Percentiles rank a stretch among this genome's conserved stretches.
Evolutionary conservation across 345 rosid genomes (phyloP).

Genomic region (Anacardium occidentale): DNA sequence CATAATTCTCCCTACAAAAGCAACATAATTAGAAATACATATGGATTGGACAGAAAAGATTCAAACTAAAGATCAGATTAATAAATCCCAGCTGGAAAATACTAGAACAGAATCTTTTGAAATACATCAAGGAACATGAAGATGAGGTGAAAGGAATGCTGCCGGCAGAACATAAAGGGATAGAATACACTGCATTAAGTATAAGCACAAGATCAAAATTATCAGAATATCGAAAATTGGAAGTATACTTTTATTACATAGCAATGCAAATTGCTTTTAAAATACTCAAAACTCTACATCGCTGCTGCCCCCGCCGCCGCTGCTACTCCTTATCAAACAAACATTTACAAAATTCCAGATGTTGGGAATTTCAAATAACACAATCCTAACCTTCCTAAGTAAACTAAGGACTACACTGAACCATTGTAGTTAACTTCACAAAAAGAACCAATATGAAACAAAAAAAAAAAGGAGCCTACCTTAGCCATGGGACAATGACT

Average conservation of each 20-base stretch:
- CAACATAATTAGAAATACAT: constrained; percentile 5
- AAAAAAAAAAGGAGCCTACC: constrained; percentile 39
- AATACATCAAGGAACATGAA: background rate
- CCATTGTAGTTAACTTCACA: background rate
- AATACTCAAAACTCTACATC: background rate
- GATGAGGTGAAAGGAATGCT: constrained; percentile 1
- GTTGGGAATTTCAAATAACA: background rate
- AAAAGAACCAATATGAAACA: constrained; percentile 16
- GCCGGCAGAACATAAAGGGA: background rate
- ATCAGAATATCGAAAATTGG: no score
- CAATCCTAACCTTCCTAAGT: background rate
- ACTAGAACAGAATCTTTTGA: background rate
- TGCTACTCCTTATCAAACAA: background rate
- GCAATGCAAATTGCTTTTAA: background rate
- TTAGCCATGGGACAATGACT: constrained; percentile 95
- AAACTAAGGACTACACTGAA: background rate
- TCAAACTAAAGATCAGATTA: background rate
- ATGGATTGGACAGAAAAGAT: background rate
- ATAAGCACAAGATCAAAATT: no score
- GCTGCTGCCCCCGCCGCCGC: background rate
- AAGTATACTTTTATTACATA: background rate
- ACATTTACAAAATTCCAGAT: background rate
- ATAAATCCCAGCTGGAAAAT: background rate
- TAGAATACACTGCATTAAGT: background rate
- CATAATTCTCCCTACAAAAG: constrained; percentile 77